Evolutionary conservation across 1,284 basidiomycete species (phyloP).

Genomic region (Cryptococcus sp.): DNA sequence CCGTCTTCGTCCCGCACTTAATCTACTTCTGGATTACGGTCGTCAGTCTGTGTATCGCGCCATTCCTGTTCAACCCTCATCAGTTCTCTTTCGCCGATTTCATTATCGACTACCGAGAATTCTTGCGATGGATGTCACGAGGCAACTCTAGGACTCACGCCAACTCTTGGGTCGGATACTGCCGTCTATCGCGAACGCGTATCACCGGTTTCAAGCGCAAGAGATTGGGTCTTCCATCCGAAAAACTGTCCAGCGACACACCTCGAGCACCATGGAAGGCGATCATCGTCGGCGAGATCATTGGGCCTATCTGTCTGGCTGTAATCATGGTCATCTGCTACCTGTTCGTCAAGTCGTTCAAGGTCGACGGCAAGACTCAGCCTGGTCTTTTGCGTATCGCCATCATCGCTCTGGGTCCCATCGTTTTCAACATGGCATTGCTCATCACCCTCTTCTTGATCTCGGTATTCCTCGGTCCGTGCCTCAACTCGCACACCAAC

Average conservation of each 20-base stretch:
- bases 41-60: slow-evolving; percentile 81
- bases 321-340: slow-evolving; percentile 83
- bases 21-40: slow-evolving; percentile 96
- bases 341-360: slow-evolving; percentile 70
- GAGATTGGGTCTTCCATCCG: slow-evolving; percentile 87
- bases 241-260: slow-evolving; percentile 88
- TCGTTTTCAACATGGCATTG: slow-evolving; percentile 92
- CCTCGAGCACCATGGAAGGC: slow-evolving; percentile 88
- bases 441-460: slow-evolving; percentile 83
- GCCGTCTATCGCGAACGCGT: slow-evolving; percentile 87
- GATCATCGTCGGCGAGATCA: slow-evolving; percentile 81
- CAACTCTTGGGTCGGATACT: slow-evolving; percentile 98
- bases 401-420: slow-evolving; percentile 88
- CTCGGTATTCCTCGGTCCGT: slow-evolving; percentile 87
- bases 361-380: slow-evolving; percentile 56
- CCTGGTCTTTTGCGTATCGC: slow-evolving; percentile 88
- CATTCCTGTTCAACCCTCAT: slow-evolving; percentile 96
- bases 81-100: slow-evolving; percentile 95
- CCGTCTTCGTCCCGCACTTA: slow-evolving; percentile 84
- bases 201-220: slow-evolving; percentile 98
- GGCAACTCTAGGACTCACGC: slow-evolving; percentile 94
- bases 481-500: slow-evolving; percentile 74
- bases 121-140: slow-evolving; percentile 94
- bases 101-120: slow-evolving; percentile 94
- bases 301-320: slow-evolving; percentile 82